phyloP scores from a whole-genome alignment of 768 basidiomycete species.

The Scleroderma bovista region DNA sequence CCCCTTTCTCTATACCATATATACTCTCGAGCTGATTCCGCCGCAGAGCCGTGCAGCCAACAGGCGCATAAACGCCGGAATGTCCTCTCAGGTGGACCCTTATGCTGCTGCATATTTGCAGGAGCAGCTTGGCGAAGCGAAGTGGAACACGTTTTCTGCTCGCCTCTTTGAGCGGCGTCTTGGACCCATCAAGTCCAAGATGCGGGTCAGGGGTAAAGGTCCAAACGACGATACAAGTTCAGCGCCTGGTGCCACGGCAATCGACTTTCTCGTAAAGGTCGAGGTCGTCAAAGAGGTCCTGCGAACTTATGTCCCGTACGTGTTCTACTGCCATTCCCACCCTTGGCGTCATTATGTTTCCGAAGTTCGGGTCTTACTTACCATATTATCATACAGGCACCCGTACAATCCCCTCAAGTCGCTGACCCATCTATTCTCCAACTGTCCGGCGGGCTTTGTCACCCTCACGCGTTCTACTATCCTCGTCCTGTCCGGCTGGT shows the following conservation, averaged over 20 bases:
- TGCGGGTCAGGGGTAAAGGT: slow-evolving; percentile 27
- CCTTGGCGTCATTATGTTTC: slow-evolving; percentile 2
- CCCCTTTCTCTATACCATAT: background rate
- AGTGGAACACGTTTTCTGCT: slow-evolving; percentile 43
- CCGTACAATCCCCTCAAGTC: slow-evolving; percentile 50
- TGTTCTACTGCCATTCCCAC: slow-evolving; percentile 9
- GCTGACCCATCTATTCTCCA: slow-evolving; percentile 34
- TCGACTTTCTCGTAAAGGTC: slow-evolving; percentile 50
- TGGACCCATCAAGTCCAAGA: slow-evolving; percentile 34
- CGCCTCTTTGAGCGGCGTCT: slow-evolving; percentile 43
- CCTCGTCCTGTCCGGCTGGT: slow-evolving; percentile 46
- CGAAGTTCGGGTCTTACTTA: slow-evolving; percentile 15
- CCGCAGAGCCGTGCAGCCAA: slow-evolving; percentile 22
- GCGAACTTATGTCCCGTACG: slow-evolving; percentile 45
- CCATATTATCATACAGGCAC: slow-evolving; percentile 32
- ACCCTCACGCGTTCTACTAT: slow-evolving; percentile 44
- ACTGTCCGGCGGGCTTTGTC: slow-evolving; percentile 38
- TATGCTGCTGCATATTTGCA: slow-evolving; percentile 41
- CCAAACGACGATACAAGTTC: slow-evolving; percentile 22
- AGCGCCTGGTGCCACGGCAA: slow-evolving; percentile 35
- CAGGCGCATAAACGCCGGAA: slow-evolving; percentile 18
- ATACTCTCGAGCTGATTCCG: slow-evolving; percentile 8
- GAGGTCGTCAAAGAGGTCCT: slow-evolving; percentile 47
- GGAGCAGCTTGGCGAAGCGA: slow-evolving; percentile 38
- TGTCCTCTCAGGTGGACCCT: slow-evolving; percentile 34